A percentile compares a stretch with the other conserved stretches of the same genome.
These are phyloP conservation scores for Microbotryum violaceum DNA, from an alignment of 1,284 basidiomycete genomes.

Conservation along the genomic window DNA sequence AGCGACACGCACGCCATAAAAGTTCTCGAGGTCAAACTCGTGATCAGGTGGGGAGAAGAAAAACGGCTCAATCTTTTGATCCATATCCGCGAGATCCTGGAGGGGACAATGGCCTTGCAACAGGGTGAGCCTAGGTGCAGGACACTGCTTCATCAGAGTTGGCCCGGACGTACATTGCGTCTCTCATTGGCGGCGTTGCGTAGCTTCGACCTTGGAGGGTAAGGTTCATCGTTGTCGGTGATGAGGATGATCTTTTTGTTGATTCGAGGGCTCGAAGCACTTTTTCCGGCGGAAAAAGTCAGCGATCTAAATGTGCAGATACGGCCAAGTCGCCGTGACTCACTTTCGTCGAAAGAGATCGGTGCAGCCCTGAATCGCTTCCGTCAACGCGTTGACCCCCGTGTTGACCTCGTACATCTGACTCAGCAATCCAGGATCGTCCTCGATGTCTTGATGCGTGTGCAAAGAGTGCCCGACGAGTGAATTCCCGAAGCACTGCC, in stretches of 20 bases:
- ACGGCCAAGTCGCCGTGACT: slow-evolving; percentile 31
- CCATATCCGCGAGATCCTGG: slow-evolving; percentile 73
- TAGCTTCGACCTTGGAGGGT: slow-evolving; percentile 10
- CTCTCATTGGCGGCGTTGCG: slow-evolving; percentile 5
- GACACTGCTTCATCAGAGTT: background rate
- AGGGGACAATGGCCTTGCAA: background rate
- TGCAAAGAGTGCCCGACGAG: background rate
- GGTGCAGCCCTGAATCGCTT: slow-evolving; percentile 78
- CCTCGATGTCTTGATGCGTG: slow-evolving; percentile 31
- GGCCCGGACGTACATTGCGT: background rate
- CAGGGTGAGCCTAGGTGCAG: background rate
- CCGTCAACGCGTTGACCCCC: slow-evolving; percentile 44
- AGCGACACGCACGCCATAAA: slow-evolving; percentile 64
- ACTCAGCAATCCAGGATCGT: slow-evolving; percentile 36
- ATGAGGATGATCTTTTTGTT: slow-evolving; percentile 65
- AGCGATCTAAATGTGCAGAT: too few species aligned
- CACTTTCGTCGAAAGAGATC: slow-evolving; percentile 80
- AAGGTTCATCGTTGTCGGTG: slow-evolving; percentile 75
- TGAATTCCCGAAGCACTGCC: background rate
- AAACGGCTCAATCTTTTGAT: slow-evolving; percentile 79
- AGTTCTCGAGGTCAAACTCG: slow-evolving; percentile 64
- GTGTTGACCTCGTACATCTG: slow-evolving; percentile 43
- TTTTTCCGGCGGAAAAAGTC: slow-evolving; percentile 53
- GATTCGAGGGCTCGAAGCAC: slow-evolving; percentile 42
- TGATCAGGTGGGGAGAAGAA: slow-evolving; percentile 62